Percentiles rank a stretch among this genome's conserved stretches.
Evolutionary conservation across 2,329 filamentous ascomycete species (phyloP).

Genomic region (Colletotrichum liaoningense): DNA sequence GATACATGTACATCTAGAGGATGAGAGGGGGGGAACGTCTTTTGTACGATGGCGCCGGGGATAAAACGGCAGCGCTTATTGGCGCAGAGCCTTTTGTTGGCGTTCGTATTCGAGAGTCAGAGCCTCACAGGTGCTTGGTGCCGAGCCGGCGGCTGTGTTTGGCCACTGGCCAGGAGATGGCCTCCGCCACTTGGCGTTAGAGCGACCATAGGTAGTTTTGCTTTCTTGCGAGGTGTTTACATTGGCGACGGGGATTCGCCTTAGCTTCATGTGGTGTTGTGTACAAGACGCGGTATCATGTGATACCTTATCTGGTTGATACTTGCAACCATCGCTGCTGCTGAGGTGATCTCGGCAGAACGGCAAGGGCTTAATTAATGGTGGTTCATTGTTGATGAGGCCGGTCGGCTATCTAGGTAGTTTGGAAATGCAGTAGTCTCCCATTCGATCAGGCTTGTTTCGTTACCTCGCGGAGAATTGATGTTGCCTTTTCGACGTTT

Average conservation of each 20-base stretch:
- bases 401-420: neutral
- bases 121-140: neutral
- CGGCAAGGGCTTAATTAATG: neutral
- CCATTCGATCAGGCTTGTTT: neutral
- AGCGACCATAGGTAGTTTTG: neutral
- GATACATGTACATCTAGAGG: neutral
- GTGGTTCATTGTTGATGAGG: neutral
- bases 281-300: neutral
- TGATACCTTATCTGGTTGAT: neutral
- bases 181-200: neutral
- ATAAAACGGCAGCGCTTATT: neutral
- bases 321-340: neutral
- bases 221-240: neutral
- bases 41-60: neutral
- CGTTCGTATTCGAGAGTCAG: neutral
- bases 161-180: neutral
- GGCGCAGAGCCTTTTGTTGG: neutral
- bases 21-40: too few species aligned
- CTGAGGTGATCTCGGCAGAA: neutral
- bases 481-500: neutral
- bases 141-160: too few species aligned
- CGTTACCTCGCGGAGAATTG: neutral
- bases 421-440: neutral
- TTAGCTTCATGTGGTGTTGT: neutral
- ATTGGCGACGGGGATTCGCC: neutral